Conservation (phyloP, 2,329 filamentous ascomycete genomes). For the Claviceps sorghi region DNA sequence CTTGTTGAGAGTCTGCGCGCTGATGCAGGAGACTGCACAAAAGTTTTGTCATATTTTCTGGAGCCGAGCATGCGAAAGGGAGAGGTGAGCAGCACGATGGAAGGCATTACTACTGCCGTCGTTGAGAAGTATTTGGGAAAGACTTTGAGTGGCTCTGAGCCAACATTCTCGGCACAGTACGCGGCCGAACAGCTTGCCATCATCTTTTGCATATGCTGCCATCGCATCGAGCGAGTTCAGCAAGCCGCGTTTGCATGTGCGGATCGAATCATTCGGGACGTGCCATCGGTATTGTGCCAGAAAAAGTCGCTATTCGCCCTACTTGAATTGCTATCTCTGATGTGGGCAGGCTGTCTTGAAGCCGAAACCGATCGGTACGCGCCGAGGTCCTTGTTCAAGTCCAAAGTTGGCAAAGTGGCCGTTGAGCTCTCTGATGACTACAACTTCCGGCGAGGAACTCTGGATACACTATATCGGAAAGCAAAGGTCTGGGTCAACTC, state of each 20-base stretch:
- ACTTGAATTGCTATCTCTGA: conserved; percentile 77
- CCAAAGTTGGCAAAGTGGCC: conserved; percentile 59
- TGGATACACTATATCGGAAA: conserved; percentile 61
- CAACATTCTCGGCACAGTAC: conserved; percentile 78
- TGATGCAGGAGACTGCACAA: conserved; percentile 76
- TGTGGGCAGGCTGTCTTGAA: conserved; percentile 92
- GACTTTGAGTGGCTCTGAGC: conserved; percentile 54
- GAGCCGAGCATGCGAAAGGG: conserved; percentile 65
- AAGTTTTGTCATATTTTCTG: conserved; percentile 82
- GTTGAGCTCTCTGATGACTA: conserved; percentile 94
- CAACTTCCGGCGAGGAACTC: conserved; percentile 60
- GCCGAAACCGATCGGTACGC: conserved; percentile 89
- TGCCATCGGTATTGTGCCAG: conserved; percentile 83
- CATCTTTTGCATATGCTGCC: conserved; percentile 81
- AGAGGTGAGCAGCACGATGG: conserved; percentile 50
- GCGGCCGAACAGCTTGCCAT: conserved; percentile 75
- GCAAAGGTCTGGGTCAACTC: conserved; percentile 68
- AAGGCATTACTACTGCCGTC: conserved; percentile 49
- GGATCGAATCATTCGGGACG: conserved; percentile 68
- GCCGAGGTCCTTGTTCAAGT: conserved; percentile 69
- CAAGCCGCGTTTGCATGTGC: conserved; percentile 72
- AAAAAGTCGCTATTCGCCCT: conserved; percentile 83
- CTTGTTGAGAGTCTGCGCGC: conserved; percentile 81
- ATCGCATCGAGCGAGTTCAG: conserved; percentile 84
- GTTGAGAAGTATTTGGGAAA: conserved; percentile 68